Evolutionary conservation across 1,284 basidiomycete species (phyloP), one percentile per base, ranked within the genome.

Genomic region (Moniliophthora roreri): DNA sequence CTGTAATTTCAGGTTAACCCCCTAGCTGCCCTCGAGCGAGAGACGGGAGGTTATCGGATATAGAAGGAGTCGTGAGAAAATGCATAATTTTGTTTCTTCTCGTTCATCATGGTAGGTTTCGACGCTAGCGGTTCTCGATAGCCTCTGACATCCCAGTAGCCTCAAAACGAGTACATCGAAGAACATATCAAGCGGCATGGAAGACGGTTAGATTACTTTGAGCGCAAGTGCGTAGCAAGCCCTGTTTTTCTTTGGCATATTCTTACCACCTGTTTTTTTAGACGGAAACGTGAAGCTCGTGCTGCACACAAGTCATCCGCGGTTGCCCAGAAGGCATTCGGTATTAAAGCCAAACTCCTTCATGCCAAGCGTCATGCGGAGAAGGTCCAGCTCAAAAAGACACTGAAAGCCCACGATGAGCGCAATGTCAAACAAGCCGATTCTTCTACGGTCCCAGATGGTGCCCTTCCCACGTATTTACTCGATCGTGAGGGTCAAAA

Each of bases 321-420:
- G 15, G 77, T 86, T 53, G 93, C 95, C 13, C 95, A 98, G 75
- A 95, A 96, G 70, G 85, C 92, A 40, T 95, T 95, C 62, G 97
- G 97, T 74, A 80, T 98, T 64, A 98, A 98, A 78, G 97, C 95
- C 64, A 99, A 99, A 76, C 80, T 99, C 41, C 85, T 98, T 32
- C 97, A 99, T 69, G 93, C 93, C 52, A 95, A 91, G 73, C 89
- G 95, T 55, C 93, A 98, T 73, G 85, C 93, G 37, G 93, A 99
- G 77, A 99, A 99, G 78, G 91, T 99, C 42, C 94, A 96, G 70
- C 91, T 99, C 79, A 97, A 96, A 76, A 99, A 99, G 81, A 96
- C 94, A 38, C 88, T 99, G 75, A 98, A 98, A 71, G 94, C 95
- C 26, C 97, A 99, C 77, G 97, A 99, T 74, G 95, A 99, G 73